Conservation (phyloP, 148 eudicot genomes). For the Fagopyrum tataricum region DNA sequence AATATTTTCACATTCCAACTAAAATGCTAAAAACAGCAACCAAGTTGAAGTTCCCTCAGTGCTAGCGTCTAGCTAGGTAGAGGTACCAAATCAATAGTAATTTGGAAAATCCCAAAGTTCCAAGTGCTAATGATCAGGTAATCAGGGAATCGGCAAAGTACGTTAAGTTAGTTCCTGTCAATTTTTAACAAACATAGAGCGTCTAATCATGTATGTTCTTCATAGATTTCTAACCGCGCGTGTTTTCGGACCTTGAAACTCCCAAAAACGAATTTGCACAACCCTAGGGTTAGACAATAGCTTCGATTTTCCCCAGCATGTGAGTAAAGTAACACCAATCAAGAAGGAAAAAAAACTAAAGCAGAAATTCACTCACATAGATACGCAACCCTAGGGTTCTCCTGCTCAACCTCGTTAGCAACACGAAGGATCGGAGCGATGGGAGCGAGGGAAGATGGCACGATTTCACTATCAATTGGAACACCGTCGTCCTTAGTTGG, state of each 20-base stretch:
- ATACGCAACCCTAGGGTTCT: constrained; percentile 84
- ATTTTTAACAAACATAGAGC: not conserved
- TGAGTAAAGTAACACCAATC: not conserved
- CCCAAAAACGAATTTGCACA: not conserved
- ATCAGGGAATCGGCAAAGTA: not conserved
- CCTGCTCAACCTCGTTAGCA: constrained; percentile 74
- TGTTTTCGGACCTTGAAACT: not conserved
- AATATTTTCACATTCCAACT: not conserved
- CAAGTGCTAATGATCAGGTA: not conserved
- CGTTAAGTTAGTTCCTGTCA: not conserved
- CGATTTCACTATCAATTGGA: constrained; percentile 75
- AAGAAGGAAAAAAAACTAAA: not conserved
- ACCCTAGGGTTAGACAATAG: not conserved
- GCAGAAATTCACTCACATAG: constrained; percentile 40
- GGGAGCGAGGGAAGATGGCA: constrained; percentile 74
- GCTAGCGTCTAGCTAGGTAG: not conserved
- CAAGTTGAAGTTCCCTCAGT: not conserved
- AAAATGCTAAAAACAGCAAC: not conserved
- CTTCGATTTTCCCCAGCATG: not conserved
- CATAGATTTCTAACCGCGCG: not conserved
- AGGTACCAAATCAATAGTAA: too few species aligned
- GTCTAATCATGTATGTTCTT: not conserved
- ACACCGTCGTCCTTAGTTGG: constrained; percentile 31
- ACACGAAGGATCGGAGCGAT: constrained; percentile 87
- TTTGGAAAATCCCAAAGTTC: not conserved